phyloP scores from a whole-genome alignment of 83 land plant genomes.

The Picea engelmannii region DNA sequence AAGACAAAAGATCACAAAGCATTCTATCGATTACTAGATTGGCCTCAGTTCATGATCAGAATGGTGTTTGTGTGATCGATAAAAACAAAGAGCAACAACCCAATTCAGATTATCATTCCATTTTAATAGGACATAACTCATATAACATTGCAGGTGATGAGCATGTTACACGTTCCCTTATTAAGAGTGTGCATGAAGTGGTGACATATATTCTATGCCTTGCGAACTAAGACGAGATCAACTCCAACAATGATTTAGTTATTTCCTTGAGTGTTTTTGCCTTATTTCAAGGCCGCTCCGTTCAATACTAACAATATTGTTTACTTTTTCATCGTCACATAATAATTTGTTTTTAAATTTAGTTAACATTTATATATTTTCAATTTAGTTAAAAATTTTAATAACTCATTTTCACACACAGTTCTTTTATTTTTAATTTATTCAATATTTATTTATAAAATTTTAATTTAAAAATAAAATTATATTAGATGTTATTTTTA shows the following conservation, averaged over 20 bases:
- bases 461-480: too few relatives aligned
- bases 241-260: slow-evolving; percentile 13
- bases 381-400: too few relatives aligned
- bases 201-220: background rate
- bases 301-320: too few relatives aligned
- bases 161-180: slow-evolving; percentile 17
- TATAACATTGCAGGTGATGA: background rate
- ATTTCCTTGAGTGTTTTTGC: slow-evolving; percentile 35
- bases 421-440: too few relatives aligned
- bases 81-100: background rate
- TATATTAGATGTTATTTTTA: too few relatives aligned
- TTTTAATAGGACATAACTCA: background rate
- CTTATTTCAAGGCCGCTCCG: slow-evolving; percentile 5
- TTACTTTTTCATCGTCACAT: too few relatives aligned
- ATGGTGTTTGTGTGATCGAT: background rate
- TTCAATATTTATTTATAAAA: too few relatives aligned
- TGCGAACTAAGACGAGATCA: background rate
- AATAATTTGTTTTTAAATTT: too few relatives aligned
- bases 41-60: background rate
- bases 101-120: background rate
- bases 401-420: too few relatives aligned
- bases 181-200: slow-evolving; percentile 22
- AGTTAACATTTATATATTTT: too few relatives aligned
- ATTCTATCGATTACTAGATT: slow-evolving; percentile 27
- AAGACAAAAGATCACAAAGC: slow-evolving; percentile 19